Percentiles rank a stretch among this genome's conserved stretches.
Evolutionary conservation across 768 basidiomycete species (phyloP).

Genomic region (Astraeus odoratus): DNA sequence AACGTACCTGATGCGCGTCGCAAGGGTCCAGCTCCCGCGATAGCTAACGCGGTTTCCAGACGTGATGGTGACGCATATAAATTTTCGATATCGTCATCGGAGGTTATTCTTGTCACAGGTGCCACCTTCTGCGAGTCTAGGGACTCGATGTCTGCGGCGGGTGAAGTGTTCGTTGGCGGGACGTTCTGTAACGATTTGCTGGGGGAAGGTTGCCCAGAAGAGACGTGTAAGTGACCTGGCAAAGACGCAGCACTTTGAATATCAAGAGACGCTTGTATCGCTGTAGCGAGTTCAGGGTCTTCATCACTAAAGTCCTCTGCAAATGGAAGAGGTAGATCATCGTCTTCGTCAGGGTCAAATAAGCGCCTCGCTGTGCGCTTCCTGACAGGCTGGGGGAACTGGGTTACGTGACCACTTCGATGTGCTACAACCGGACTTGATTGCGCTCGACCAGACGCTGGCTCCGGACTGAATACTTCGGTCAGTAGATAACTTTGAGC

Average conservation of each 20-base stretch:
- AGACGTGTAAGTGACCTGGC: neutral
- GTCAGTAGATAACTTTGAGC: conserved; percentile 9
- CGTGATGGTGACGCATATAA: conserved; percentile 46
- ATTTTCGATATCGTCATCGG: conserved; percentile 35
- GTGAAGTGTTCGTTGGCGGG: conserved; percentile 6
- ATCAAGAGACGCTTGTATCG: conserved; percentile 57
- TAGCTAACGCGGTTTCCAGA: conserved; percentile 60
- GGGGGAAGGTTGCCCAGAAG: neutral
- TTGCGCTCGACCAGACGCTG: conserved; percentile 46
- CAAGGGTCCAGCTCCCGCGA: conserved; percentile 50
- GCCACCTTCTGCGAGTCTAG: neutral
- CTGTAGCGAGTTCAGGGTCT: conserved; percentile 52
- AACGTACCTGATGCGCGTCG: conserved; percentile 12
- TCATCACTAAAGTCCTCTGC: conserved; percentile 34
- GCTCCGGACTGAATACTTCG: conserved; percentile 21
- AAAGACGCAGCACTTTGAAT: conserved; percentile 2
- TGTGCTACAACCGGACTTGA: conserved; percentile 52
- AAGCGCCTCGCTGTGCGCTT: conserved; percentile 39
- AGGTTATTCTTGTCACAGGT: conserved; percentile 1
- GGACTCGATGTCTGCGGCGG: neutral
- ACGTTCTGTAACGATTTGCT: neutral
- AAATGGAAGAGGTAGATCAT: conserved; percentile 22
- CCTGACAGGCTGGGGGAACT: conserved; percentile 20
- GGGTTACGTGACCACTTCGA: conserved; percentile 43
- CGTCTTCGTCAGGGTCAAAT: conserved; percentile 50